phyloP scores from a whole-genome alignment of 768 basidiomycete genomes.

The Coprinopsis strossmayeri region DNA sequence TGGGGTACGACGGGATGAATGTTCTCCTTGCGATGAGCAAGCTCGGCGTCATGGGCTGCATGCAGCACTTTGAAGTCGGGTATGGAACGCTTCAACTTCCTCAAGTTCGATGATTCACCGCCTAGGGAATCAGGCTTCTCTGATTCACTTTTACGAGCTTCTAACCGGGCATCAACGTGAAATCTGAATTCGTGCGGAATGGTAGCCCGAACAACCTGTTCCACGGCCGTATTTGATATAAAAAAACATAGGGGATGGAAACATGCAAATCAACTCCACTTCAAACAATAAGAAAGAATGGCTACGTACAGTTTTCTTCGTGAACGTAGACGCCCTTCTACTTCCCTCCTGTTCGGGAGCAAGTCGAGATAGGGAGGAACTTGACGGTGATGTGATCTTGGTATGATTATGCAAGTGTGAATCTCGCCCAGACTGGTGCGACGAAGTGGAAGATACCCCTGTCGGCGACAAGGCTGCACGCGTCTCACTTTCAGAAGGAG shows the following conservation, averaged over 20 bases:
- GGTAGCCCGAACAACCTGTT: constrained; percentile 23
- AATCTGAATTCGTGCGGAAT: constrained; percentile 49
- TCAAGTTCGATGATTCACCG: background rate
- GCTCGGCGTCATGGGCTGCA: constrained; percentile 37
- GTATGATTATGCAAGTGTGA: background rate
- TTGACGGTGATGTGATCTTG: constrained; percentile 1
- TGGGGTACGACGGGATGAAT: constrained; percentile 41
- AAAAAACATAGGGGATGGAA: background rate
- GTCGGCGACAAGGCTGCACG: background rate
- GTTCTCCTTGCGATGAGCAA: constrained; percentile 39
- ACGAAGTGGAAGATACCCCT: background rate
- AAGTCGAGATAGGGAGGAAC: background rate
- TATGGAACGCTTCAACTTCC: constrained; percentile 18
- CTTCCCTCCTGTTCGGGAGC: background rate
- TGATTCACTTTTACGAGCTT: constrained; percentile 32
- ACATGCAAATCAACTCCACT: background rate
- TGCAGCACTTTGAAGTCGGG: constrained; percentile 54
- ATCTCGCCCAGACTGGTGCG: background rate
- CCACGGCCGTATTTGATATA: constrained; percentile 7
- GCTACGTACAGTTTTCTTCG: background rate
- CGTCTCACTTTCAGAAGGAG: constrained; percentile 1
- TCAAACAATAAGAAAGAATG: background rate
- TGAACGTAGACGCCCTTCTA: background rate
- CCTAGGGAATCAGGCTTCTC: background rate
- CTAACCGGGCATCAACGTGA: constrained; percentile 40